phyloP scores from a whole-genome alignment of 306 rosid species.

The Mimosa bimucronata region DNA sequence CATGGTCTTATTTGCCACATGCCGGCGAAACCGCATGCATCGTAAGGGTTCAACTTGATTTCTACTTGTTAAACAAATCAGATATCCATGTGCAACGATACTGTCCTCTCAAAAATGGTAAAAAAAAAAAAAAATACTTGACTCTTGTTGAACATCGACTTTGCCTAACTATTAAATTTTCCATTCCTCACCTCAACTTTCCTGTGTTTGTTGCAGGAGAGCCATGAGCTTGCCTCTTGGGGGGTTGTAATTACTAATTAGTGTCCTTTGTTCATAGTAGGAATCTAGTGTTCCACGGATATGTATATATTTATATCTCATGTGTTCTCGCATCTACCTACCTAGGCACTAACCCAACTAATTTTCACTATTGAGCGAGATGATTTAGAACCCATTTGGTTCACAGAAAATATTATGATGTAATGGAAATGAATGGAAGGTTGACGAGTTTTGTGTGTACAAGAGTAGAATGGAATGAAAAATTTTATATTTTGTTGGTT shows the following conservation, averaged over 20 bases:
- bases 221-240: constrained; percentile 5
- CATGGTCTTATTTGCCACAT: constrained; percentile 10
- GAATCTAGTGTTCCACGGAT: constrained; percentile 3
- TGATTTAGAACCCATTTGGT: no score
- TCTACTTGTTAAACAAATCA: not conserved
- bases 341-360: not conserved
- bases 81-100: not conserved
- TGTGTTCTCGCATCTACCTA: not conserved
- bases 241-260: constrained; percentile 11
- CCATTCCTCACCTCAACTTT: constrained; percentile 12
- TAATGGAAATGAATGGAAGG: no score
- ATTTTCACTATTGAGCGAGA: not conserved
- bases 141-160: constrained; percentile 9
- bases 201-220: constrained; percentile 17
- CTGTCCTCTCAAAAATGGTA: not conserved
- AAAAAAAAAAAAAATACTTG: constrained; percentile 17
- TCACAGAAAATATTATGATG: no score
- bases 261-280: constrained; percentile 36
- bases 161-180: constrained; percentile 32
- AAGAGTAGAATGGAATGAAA: no score
- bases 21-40: not conserved
- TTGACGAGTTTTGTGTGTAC: no score
- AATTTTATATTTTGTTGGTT: no score
- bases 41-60: not conserved
- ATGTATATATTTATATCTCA: constrained; percentile 23